Conservation (phyloP, 371 early-diverging fungal genomes). For the Mortierella sp. region DNA sequence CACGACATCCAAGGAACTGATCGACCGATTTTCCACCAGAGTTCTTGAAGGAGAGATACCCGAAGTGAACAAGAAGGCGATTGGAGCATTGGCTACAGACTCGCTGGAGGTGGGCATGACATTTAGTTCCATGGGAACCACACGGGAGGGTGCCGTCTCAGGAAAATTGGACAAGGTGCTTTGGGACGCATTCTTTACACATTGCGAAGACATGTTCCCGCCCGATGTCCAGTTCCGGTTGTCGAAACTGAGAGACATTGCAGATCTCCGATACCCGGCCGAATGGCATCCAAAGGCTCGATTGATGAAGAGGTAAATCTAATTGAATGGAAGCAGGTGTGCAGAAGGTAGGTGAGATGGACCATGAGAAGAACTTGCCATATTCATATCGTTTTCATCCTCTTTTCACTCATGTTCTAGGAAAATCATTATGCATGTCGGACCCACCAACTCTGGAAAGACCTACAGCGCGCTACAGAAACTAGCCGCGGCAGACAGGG, state of each 20-base stretch:
- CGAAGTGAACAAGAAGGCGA: conserved; percentile 24
- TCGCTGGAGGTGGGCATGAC: conserved; percentile 50
- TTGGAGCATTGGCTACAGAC: conserved; percentile 22
- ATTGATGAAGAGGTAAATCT: conserved; percentile 72
- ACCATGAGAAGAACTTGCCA: too few species aligned
- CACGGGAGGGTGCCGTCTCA: conserved; percentile 32
- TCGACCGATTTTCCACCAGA: conserved; percentile 8
- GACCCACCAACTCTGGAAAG: conserved; percentile 98
- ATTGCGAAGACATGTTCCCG: conserved; percentile 29
- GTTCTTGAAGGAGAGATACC: conserved; percentile 23
- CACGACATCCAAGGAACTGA: conserved; percentile 14
- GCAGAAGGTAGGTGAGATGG: too few species aligned
- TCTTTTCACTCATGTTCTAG: conserved; percentile 39
- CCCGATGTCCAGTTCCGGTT: conserved; percentile 23
- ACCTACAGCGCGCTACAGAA: conserved; percentile 89
- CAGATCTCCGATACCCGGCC: conserved; percentile 82
- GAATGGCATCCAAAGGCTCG: conserved; percentile 85
- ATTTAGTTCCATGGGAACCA: conserved; percentile 45
- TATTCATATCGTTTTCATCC: neutral
- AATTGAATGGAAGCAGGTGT: neutral
- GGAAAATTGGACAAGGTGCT: conserved; percentile 29
- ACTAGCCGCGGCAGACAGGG: conserved; percentile 70
- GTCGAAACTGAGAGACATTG: conserved; percentile 64
- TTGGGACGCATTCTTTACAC: conserved; percentile 42
- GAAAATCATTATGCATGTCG: conserved; percentile 92